Conservation (phyloP, 2,329 filamentous ascomycete genomes). For the Ophiostoma novo-ulmi region DNA sequence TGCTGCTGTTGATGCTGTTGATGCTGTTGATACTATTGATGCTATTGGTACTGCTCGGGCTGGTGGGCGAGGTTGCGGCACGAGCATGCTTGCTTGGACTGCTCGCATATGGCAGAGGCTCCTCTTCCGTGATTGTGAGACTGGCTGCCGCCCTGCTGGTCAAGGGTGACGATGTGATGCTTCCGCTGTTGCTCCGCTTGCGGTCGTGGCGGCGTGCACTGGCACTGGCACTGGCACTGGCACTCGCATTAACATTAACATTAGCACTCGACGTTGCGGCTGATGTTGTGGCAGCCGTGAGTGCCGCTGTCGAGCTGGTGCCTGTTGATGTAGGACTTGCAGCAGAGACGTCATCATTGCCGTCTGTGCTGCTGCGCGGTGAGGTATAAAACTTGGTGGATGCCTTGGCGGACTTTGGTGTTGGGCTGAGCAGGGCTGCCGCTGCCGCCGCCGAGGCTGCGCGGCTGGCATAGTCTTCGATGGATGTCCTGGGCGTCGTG, state of each 20-base stretch:
- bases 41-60: not conserved
- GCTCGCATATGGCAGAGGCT: not conserved
- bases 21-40: not conserved
- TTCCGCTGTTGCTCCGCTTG: conserved; percentile 16
- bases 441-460: conserved; percentile 24
- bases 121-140: not conserved
- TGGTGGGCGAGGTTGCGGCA: conserved; percentile 6
- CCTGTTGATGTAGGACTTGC: not conserved
- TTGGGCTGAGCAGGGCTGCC: conserved; percentile 20
- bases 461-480: conserved; percentile 42
- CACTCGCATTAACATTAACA: not conserved
- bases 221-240: conserved; percentile 24
- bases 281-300: conserved; percentile 21
- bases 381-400: conserved; percentile 14
- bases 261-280: conserved; percentile 27
- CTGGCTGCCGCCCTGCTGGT: conserved; percentile 22
- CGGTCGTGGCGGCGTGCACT: conserved; percentile 23
- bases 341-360: conserved; percentile 20
- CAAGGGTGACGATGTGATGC: conserved; percentile 17
- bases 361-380: not conserved
- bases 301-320: not conserved
- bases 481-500: conserved; percentile 40
- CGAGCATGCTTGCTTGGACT: not conserved
- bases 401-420: conserved; percentile 21
- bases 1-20: not conserved